Base-by-base conservation (phyloP, 345 rosid species). In the Hirschfeldia incana region DNA sequence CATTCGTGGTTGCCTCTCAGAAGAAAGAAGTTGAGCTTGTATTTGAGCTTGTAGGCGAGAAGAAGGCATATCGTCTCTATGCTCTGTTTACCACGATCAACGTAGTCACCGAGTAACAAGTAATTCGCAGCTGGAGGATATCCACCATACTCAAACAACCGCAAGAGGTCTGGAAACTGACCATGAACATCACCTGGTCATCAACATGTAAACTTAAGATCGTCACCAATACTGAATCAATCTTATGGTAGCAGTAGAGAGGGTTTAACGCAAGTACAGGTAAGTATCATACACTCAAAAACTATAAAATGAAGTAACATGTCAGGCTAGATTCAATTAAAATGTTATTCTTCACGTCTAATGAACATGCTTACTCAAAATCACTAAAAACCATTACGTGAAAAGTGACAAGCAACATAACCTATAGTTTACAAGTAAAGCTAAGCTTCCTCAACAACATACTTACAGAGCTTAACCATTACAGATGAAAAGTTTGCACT, bases 1-100 rank as follows among this genome's bases (percentile, higher is more conserved):
- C 91, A 87, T 67, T 89, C 93, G 70, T 89, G 93, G 71, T 89
- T 89, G 76, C 91, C 93, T 78, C 93, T 85, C 21, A 55, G 74
- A 13, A 70, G 65, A 13, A 70, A 70, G 74, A 70, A 70, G 32
- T 70, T 70, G 65, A 55, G 51, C 65, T 70, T 70, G 65, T 70
- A 70, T 57, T 70, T 70, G 74, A 70, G 16, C 51, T 70, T 70
- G 65, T 55, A 57, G 62, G 74, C 74, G 34, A 70, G 74, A 57
- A 70, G 74, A 51, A 69, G 73, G 74, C 93, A 86, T 82, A 89
- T 89, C 26, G 93, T 88, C 84, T 89, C 93, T 70, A 89, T 81
- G 80, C 74, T 70, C 64, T 34, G 65, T 65, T 70, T 70, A 34
- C 74, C 74, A 33, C 74, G 74, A 21, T 70, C 74, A 33, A 70